Evolutionary conservation across 2,329 filamentous ascomycete genomes (phyloP).

Genomic region (Claviceps spartinae): DNA sequence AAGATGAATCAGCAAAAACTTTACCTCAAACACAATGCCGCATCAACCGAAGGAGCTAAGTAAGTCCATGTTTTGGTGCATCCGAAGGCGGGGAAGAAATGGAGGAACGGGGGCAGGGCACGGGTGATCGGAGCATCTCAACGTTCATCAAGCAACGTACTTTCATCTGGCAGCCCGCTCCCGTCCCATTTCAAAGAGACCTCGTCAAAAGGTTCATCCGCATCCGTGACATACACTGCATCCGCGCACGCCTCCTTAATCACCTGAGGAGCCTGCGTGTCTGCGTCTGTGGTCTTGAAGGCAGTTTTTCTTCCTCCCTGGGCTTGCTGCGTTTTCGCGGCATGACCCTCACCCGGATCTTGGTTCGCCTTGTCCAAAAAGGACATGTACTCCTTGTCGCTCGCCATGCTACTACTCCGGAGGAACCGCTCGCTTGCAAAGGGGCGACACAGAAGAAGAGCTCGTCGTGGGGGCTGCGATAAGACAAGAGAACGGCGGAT

Average conservation of each 20-base stretch:
- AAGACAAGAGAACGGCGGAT: not conserved
- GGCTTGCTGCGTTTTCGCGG: slow-evolving; percentile 7
- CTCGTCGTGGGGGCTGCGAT: not conserved
- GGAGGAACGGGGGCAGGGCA: too few relatives aligned
- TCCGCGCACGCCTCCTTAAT: slow-evolving; percentile 37
- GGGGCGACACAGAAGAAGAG: slow-evolving; percentile 10
- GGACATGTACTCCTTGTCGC: slow-evolving; percentile 69
- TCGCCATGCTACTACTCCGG: slow-evolving; percentile 41
- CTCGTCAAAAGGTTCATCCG: slow-evolving; percentile 73
- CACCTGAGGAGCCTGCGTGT: slow-evolving; percentile 44
- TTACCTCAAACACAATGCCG: not conserved
- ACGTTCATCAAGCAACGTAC: slow-evolving; percentile 21
- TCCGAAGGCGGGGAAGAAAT: not conserved
- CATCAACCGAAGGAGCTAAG: too few relatives aligned
- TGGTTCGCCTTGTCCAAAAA: slow-evolving; percentile 82
- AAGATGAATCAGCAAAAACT: not conserved
- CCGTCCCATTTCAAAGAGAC: slow-evolving; percentile 53
- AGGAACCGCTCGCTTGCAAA: not conserved
- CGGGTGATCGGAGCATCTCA: too few relatives aligned
- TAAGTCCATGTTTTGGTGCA: too few relatives aligned
- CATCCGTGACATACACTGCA: slow-evolving; percentile 63
- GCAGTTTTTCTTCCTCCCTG: slow-evolving; percentile 14
- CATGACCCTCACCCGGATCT: slow-evolving; percentile 45
- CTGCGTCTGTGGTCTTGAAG: slow-evolving; percentile 39
- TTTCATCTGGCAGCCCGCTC: slow-evolving; percentile 44